Base-by-base conservation (phyloP, 2,329 filamentous ascomycete species). In the Trichoderma endophyticum region DNA sequence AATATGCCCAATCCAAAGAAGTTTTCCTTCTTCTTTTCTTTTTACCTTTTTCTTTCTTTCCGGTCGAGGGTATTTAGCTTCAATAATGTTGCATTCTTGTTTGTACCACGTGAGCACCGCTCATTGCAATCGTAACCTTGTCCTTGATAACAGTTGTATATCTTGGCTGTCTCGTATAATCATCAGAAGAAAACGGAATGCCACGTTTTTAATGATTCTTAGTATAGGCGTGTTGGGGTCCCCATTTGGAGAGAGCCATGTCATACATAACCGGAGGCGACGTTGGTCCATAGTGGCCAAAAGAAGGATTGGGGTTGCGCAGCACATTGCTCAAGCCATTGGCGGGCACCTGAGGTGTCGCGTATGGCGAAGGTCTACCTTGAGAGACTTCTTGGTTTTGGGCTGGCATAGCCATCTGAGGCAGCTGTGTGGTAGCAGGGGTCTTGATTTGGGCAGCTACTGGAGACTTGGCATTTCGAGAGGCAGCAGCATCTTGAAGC, bases 211-310 rank as follows among this genome's bases (percentile, higher is more conserved):
- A 57, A 63, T 30, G 34, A 34, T 54, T 28, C 70, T 81, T 77
- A 85, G 75, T 84, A 85, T 74, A 86, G 78, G 70, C 85, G 80
- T 64, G 84, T 82, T 24, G 82, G 79, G 74, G 85, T 85, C 36
- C 81, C 75, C 74, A 86, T 79, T 11, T 82, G 80, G 1, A 81
- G 79, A 54, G 81, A 4, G 84, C 83, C 30, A 85, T 84, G 26
- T 84, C 84, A 73, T 87, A 87, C 48, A 82, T 79, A 15, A 80
- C 81, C 51, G 78, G 80, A 36, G 71, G 60, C 9, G 63, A 43
- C n/a, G 85, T 83, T 59, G 83, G 81, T 48, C 86, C 85, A 72
- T 84, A 86, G 76, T 86, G 82, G 36, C 82, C 82, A 73, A 86
- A 87, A 54, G 74, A 70, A 15, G 76, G 62, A 30, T 82, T 79